Percentiles rank a stretch among this genome's conserved stretches.
Conservation (phyloP, 257 asterid species). For the Ehretia macrophylla region DNA sequence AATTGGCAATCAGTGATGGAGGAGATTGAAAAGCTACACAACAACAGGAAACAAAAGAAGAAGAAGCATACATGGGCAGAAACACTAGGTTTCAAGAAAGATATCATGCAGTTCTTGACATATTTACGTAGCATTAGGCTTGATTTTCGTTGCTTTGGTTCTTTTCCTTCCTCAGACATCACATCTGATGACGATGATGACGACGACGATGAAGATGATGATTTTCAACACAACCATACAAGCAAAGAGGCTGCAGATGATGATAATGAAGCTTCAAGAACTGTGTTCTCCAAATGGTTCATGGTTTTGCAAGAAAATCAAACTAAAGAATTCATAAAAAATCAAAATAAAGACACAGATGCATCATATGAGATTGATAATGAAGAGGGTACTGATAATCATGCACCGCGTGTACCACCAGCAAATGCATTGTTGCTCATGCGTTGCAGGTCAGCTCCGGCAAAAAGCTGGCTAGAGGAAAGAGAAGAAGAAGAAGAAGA, state of each 20-base stretch:
- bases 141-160: conserved; percentile 79
- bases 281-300: conserved; percentile 78
- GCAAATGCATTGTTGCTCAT: conserved; percentile 69
- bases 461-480: conserved; percentile 69
- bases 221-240: conserved; percentile 1
- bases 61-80: conserved; percentile 52
- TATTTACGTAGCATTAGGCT: conserved; percentile 60
- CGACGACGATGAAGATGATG: conserved; percentile 26
- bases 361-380: conserved; percentile 1
- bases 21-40: conserved; percentile 80
- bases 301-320: conserved; percentile 66
- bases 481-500: conserved; percentile 23
- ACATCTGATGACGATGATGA: conserved; percentile 68
- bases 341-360: conserved; percentile 2
- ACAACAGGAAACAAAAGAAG: conserved; percentile 33
- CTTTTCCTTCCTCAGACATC: conserved; percentile 43
- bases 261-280: conserved; percentile 30
- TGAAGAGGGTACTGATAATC: conserved; percentile 8
- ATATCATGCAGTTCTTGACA: conserved; percentile 70
- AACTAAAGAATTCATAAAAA: conserved; percentile 9
- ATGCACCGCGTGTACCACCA: conserved; percentile 38
- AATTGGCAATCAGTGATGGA: conserved; percentile 94
- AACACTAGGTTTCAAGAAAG: conserved; percentile 70
- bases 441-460: conserved; percentile 92
- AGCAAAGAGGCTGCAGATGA: conserved; percentile 12